Percentiles rank a stretch among this genome's conserved stretches.
Conservation (phyloP, 2,329 filamentous ascomycete genomes). For the Dendryphion nanum region DNA sequence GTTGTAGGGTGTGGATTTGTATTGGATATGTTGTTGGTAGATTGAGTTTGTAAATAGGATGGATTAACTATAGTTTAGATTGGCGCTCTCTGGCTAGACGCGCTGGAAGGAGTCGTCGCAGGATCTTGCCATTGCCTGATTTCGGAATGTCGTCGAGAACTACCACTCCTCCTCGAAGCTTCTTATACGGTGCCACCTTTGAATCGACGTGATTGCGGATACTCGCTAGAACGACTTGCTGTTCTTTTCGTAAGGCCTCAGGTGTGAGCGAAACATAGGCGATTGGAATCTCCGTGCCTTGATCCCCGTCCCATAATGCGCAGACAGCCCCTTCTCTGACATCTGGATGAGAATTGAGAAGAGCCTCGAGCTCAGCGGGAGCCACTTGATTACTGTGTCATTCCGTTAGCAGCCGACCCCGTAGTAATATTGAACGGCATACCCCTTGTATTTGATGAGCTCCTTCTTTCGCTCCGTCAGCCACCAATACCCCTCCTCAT, state of each 20-base stretch:
- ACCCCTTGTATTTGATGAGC: constrained; percentile 33
- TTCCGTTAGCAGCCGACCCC: no score
- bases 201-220: constrained; percentile 24
- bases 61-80: no score
- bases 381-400: no score
- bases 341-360: constrained; percentile 22
- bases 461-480: constrained; percentile 35
- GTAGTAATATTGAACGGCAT: no score
- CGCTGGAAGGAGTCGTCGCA: constrained; percentile 21
- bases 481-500: constrained; percentile 30
- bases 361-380: constrained; percentile 32
- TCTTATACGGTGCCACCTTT: constrained; percentile 31
- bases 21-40: no score
- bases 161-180: constrained; percentile 24
- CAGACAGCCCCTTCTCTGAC: constrained; percentile 34
- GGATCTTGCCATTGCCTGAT: constrained; percentile 26
- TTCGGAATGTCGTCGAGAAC: constrained; percentile 27
- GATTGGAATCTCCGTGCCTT: constrained; percentile 28
- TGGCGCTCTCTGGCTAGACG: no score
- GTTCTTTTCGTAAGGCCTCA: neutral
- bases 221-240: constrained; percentile 6
- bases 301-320: constrained; percentile 19
- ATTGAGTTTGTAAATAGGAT: no score
- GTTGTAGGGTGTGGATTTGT: constrained; percentile 12
- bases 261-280: constrained; percentile 21